A percentile compares a stretch with the other conserved stretches of the same genome.
phyloP scores from a whole-genome alignment of 176 grass and related monocot species.

The Triticum dicoccoides region DNA sequence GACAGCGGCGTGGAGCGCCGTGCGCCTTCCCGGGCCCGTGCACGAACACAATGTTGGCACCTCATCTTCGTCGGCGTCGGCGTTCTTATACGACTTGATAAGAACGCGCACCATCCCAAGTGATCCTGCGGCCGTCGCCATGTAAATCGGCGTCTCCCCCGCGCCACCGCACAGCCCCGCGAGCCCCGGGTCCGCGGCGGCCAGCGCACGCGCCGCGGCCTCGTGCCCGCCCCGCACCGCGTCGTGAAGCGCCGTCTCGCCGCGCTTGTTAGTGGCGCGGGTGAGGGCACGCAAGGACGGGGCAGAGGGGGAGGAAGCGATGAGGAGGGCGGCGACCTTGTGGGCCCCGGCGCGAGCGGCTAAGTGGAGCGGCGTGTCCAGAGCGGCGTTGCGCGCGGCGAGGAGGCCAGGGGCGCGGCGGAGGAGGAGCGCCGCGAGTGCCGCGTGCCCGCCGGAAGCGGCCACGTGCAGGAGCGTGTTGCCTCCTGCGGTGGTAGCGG shows the following conservation, averaged over 20 bases:
- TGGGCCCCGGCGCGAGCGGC: slow-evolving; percentile 41
- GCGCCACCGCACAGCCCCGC: slow-evolving; percentile 14
- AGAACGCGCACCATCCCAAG: slow-evolving; percentile 39
- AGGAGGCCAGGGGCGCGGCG: slow-evolving; percentile 50
- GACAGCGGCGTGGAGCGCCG: slow-evolving; percentile 60
- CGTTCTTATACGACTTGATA: neutral
- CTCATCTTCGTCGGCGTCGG: neutral
- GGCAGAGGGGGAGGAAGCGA: neutral
- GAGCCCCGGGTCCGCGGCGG: slow-evolving; percentile 29
- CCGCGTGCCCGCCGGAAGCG: slow-evolving; percentile 6
- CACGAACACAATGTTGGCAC: slow-evolving; percentile 7
- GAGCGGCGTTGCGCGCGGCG: slow-evolving; percentile 37
- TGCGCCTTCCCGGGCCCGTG: slow-evolving; percentile 38
- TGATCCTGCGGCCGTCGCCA: slow-evolving; percentile 53
- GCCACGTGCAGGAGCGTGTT: slow-evolving; percentile 54
- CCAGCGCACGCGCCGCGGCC: slow-evolving; percentile 29
- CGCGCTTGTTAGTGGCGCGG: slow-evolving; percentile 39
- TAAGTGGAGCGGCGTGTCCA: slow-evolving; percentile 57
- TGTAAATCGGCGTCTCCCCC: slow-evolving; percentile 46
- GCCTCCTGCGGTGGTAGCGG: slow-evolving; percentile 29
- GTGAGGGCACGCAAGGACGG: slow-evolving; percentile 1
- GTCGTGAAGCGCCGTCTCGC: slow-evolving; percentile 63
- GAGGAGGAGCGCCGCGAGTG: slow-evolving; percentile 35
- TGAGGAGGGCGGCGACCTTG: slow-evolving; percentile 34
- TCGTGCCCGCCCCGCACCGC: slow-evolving; percentile 46